Evolutionary conservation across 441 rosid species (phyloP).

Genomic region (Gossypium laxum): DNA sequence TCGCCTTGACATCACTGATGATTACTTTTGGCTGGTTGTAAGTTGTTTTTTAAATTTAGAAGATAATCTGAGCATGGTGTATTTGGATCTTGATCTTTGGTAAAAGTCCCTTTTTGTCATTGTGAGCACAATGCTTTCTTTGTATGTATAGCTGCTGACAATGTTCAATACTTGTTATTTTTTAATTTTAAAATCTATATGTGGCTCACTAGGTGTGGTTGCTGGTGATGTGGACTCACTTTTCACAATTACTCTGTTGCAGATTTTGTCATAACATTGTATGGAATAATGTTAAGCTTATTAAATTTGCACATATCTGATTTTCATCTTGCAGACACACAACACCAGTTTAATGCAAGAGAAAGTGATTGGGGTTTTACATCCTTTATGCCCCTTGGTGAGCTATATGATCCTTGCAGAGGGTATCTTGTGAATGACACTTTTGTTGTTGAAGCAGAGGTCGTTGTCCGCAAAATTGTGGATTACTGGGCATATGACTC

Average conservation of each 20-base stretch:
- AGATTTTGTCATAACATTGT: neutral
- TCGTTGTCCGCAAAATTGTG: slow-evolving; percentile 25
- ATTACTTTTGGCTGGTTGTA: neutral
- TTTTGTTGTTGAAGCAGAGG: slow-evolving; percentile 35
- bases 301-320: neutral
- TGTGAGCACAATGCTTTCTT: neutral
- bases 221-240: neutral
- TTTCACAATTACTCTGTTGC: neutral
- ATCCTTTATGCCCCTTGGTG: slow-evolving; percentile 38
- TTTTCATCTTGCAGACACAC: slow-evolving; percentile 27
- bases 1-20: neutral
- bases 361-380: slow-evolving; percentile 42
- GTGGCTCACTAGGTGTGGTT: neutral
- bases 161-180: neutral
- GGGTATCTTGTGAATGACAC: slow-evolving; percentile 36
- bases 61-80: neutral
- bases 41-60: neutral
- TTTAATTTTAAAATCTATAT: neutral
- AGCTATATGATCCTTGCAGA: slow-evolving; percentile 33
- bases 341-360: slow-evolving; percentile 34
- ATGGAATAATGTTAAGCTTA: neutral
- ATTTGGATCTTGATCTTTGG: neutral
- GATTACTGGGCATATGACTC: slow-evolving; percentile 37
- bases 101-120: neutral
- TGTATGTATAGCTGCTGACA: neutral